Base-by-base conservation (phyloP, 1,284 basidiomycete genomes). In the Hypsizygus ulmarius region DNA sequence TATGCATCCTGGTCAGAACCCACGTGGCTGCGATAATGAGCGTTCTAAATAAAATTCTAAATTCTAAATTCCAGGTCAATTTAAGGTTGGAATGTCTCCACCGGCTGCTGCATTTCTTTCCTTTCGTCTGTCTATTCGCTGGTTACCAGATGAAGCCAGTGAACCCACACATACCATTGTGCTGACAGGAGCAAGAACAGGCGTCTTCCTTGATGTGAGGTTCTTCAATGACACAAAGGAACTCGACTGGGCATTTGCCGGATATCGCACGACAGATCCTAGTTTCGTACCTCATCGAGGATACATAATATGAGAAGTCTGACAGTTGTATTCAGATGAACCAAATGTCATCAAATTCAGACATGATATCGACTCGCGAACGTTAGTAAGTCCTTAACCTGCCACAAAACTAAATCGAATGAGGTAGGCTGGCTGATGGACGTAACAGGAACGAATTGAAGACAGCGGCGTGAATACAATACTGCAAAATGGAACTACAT, bases 191-290 rank as follows among this genome's bases (percentile, higher is more conserved):
- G 52, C 52, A 2, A 54, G 54, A 11, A 59, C 51, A 21, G 62
- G 64, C 29, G 55, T 59, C 28, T 68, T 68, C 39, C 42, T 68
- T 1, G 68, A 70, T 48, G 61, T 62, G 2, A 58, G 67, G 8
- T 70, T 67, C 27, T 36, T 62, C 15, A 64, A 62, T 42, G 52
- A 52, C 11, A 49, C 54, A 3, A 34, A 49, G 5, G 45, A 54
- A 9, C 52, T 68, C 8, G 65, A 69, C 32, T 70, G 66, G 68
- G 68, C 62, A 1, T 64, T 68, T 50, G 67, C 67, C 15, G 68
- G 68, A 19, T 64, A 63, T 51, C 58, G 65, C 15, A 51, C 51
- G 2, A 54, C 49, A n/a, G 54, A 63, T 58, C 44, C 49, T 18
- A 43, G 45, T 51, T 45, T 36, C 27, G 43, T 37, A 32, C n/a